Evolutionary conservation across 176 grass and related monocot genomes (phyloP), one percentile per base, ranked within the genome.

Genomic region (Zoysia japonica): DNA sequence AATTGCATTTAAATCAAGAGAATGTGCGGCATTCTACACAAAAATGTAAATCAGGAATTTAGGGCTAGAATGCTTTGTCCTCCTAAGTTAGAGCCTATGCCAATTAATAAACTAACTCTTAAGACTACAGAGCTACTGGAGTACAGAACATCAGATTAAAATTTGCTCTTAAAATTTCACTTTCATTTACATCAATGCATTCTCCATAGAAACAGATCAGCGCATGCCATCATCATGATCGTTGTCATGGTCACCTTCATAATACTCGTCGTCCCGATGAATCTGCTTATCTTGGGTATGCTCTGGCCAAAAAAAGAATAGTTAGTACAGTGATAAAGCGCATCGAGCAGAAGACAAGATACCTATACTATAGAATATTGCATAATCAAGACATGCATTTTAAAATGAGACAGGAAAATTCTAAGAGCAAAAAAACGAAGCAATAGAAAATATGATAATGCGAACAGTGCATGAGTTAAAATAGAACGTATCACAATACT

Each of bases 201-300:
- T 3, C 50, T 57, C 35, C 55, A 50, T 65, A 51, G 14, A 11
- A 60, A 39, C 2, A 41, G 11, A 68, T 88, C 76, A 90, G 76
- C 80, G 90, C 4, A 60, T 55, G 19, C 82, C 85, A 16, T 90
- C 91, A 0, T 94, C 87, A 64, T 90, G 91, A 85, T 98, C 95
- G 11, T 94, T 92, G 71, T 98, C 95, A 49, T 98, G 89, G 76
- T 98, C 95, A 10, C 91, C 92, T 70, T 94, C 92, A 19, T 94
- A 98, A 65, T 98, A 98, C 41, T 98, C 95, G 1, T 98, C 92
- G 28, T 94, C 95, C 40, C 95, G 78, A 36, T 98, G 85, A 83
- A 98, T 83, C 79, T 94, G 89, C 63, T 85, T 98, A 55, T 98
- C 95, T 68, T 89, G 85, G 35, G 85, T 89, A 86, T 94, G 89